Percentiles rank a stretch among this genome's conserved stretches.
Evolutionary conservation across 495 filamentous ascomycete genomes (phyloP).

Genomic region (Cudoniella acicularis): DNA sequence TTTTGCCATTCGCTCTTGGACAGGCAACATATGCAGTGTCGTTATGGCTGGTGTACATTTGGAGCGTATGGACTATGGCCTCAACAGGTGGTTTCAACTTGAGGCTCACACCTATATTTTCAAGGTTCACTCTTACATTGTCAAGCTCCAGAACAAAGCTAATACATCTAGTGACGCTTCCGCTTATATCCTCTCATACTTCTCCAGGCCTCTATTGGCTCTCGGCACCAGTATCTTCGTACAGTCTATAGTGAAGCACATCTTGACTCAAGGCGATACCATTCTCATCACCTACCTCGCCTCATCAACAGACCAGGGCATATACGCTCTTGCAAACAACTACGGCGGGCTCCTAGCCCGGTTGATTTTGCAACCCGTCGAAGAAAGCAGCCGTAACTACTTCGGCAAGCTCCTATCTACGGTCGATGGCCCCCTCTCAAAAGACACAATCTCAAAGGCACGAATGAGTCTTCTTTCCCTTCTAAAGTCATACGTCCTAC

Average conservation of each 20-base stretch:
- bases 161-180: conserved; percentile 9
- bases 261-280: conserved; percentile 91
- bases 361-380: conserved; percentile 89
- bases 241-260: conserved; percentile 85
- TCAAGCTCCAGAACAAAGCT: not conserved
- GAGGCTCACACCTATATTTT: conserved; percentile 22
- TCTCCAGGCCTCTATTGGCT: conserved; percentile 61
- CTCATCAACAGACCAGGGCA: conserved; percentile 76
- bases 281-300: conserved; percentile 77
- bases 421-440: conserved; percentile 5
- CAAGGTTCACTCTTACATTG: conserved; percentile 12
- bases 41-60: conserved; percentile 64
- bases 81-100: conserved; percentile 55
- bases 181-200: conserved; percentile 55
- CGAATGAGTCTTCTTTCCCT: conserved; percentile 44
- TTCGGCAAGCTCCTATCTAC: conserved; percentile 69
- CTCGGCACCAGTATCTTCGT: conserved; percentile 75
- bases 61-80: conserved; percentile 41
- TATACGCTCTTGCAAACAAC: conserved; percentile 88
- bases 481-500: conserved; percentile 59
- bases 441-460: conserved; percentile 31
- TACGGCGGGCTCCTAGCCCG: conserved; percentile 90
- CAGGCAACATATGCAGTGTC: conserved; percentile 72
- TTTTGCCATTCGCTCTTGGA: conserved; percentile 85
- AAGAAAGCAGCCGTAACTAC: conserved; percentile 83